These are phyloP conservation scores for Raphanus hybrid DNA, from an alignment of 441 rosid species.

Conservation along the genomic window DNA sequence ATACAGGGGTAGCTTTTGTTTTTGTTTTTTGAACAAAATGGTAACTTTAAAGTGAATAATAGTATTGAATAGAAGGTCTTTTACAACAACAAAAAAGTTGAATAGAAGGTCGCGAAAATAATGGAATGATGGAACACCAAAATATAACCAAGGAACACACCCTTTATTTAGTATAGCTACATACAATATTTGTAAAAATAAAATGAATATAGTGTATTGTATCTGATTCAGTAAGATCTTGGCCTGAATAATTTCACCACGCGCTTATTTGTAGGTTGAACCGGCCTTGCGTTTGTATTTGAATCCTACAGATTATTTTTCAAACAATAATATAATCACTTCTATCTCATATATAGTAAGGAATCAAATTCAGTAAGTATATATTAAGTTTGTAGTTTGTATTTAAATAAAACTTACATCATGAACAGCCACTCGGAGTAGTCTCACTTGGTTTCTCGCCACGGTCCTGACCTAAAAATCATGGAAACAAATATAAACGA, in stretches of 20 bases:
- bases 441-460: conserved; percentile 24
- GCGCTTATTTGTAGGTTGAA: conserved; percentile 55
- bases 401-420: conserved; percentile 36
- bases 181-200: neutral
- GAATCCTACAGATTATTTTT: conserved; percentile 50
- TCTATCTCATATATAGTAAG: neutral
- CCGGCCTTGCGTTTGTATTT: conserved; percentile 70
- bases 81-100: neutral
- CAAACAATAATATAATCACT: conserved; percentile 8
- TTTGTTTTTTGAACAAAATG: too few relatives aligned
- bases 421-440: conserved; percentile 40
- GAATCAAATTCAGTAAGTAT: neutral
- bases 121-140: neutral
- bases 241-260: conserved; percentile 52
- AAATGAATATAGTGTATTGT: conserved; percentile 11
- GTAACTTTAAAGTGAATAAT: neutral
- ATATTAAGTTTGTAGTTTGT: neutral
- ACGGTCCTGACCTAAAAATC: conserved; percentile 32
- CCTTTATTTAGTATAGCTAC: neutral
- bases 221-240: conserved; percentile 11
- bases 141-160: neutral
- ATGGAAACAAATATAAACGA: neutral
- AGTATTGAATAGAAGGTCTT: neutral
- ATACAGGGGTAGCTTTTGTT: too few relatives aligned
- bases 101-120: neutral